Conservation (phyloP, 352 stramenopile genomes). For the Blastocystis sp. region DNA sequence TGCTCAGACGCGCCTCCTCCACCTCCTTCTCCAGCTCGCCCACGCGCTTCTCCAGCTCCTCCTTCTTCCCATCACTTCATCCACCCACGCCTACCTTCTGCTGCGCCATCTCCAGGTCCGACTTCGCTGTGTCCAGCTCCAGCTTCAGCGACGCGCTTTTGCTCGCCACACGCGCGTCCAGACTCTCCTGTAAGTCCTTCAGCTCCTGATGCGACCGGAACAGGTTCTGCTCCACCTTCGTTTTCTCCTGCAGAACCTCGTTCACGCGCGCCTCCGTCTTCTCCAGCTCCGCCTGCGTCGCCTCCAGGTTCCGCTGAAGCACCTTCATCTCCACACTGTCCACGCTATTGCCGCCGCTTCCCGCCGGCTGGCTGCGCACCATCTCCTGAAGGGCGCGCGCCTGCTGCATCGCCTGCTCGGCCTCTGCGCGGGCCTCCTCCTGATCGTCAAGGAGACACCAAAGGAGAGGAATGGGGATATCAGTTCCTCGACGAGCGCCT, state of each 20-base stretch:
- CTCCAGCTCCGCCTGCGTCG: neutral
- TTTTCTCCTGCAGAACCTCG: slow-evolving; percentile 32
- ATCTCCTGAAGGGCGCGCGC: slow-evolving; percentile 51
- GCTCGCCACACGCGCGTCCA: neutral
- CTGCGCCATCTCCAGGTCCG: neutral
- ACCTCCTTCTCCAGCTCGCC: neutral
- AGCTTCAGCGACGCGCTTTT: slow-evolving; percentile 10
- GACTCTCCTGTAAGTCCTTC: slow-evolving; percentile 2
- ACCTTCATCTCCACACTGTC: slow-evolving; percentile 28
- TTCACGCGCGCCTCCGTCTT: slow-evolving; percentile 29
- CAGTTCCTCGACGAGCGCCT: neutral
- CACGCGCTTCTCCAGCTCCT: neutral
- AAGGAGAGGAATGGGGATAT: slow-evolving; percentile 1
- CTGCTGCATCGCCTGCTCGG: slow-evolving; percentile 34
- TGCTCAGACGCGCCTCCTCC: neutral
- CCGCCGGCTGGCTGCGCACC: slow-evolving; percentile 26
- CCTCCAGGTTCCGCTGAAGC: slow-evolving; percentile 15
- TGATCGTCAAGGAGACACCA: neutral
- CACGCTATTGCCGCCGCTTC: no score
- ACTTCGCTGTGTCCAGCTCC: neutral
- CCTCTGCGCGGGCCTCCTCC: slow-evolving; percentile 11
- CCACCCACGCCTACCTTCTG: neutral
- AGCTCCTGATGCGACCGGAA: slow-evolving; percentile 45
- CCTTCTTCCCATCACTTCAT: neutral
- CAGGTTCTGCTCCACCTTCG: slow-evolving; percentile 39